Evolutionary conservation across 345 rosid species (phyloP).

Genomic region (Lenwebbia sp.): DNA sequence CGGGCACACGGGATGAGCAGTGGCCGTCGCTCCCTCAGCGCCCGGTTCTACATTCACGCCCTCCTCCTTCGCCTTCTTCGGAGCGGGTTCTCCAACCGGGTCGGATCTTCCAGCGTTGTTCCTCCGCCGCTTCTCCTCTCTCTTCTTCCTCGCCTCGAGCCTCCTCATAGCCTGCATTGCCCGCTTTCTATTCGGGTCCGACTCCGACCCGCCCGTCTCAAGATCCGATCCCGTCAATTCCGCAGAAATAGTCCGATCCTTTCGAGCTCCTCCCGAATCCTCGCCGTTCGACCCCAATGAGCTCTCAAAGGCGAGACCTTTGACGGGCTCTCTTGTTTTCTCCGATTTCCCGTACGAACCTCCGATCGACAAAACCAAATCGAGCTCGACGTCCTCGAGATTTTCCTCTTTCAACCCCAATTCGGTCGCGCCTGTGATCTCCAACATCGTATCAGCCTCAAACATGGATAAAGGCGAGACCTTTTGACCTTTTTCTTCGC

Average conservation of each 20-base stretch:
- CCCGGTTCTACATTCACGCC: background rate
- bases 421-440: background rate
- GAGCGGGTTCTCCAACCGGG: background rate
- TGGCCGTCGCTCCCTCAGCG: background rate
- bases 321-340: background rate
- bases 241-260: background rate
- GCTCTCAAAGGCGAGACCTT: background rate
- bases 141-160: slow-evolving; percentile 35
- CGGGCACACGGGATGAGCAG: background rate
- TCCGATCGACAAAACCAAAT: slow-evolving; percentile 49
- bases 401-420: slow-evolving; percentile 3
- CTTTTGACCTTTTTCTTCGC: background rate
- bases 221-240: background rate
- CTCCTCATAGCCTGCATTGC: slow-evolving; percentile 27
- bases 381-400: slow-evolving; percentile 36
- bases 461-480: background rate
- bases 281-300: background rate
- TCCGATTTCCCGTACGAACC: slow-evolving; percentile 10
- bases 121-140: slow-evolving; percentile 28
- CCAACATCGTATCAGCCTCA: background rate
- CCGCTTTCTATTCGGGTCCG: slow-evolving; percentile 4
- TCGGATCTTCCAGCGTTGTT: background rate
- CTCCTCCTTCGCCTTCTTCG: background rate
- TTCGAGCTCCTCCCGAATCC: background rate
- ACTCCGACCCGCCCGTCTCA: background rate